Base-by-base conservation (phyloP, 441 rosid species). In the Sinapis alba region DNA sequence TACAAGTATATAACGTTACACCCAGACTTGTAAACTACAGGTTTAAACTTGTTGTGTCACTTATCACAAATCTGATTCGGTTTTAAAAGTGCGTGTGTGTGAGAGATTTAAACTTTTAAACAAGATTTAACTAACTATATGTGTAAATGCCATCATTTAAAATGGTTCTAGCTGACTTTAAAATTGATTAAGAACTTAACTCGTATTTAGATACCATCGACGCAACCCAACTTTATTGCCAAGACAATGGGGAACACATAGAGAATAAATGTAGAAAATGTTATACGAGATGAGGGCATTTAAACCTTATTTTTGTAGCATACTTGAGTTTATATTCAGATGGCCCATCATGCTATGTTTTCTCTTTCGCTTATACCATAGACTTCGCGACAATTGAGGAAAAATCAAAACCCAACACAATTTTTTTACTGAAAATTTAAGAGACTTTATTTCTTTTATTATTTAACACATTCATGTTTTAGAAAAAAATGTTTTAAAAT, bases 271-370 rank as follows among this genome's bases (percentile, higher is more conserved):
- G 7, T 62, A 69, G 57, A 63, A 75, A 70, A 70, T 56, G 71
- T 1, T 20, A 69, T 43, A 70, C 30, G 66, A 69, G 5, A 76
- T 64, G 75, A 76, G 75, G 64, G 66, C 66, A 69, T 45, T 70
- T 67, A 70, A 69, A 76, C 79, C 66, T 70, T 76, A 58, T 70
- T 70, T 30, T 70, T 76, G 76, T 70, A 64, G 67, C 80, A 71
- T 64, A 70, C 62, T 70, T 47, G 67, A 76, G 72, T 57, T 57
- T 64, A 56, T 30, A 45, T 69, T 9, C 43, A 30, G 13, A 58
- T 77, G 76, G 62, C 75, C 80, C 75, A 76, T 76, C 65, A 30
- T 76, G 62, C 54, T 57, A 43, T 32, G 67, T 62, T 71, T 77
- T 77, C 67, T 76, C 80, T 57, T 53, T 41, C 16, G 71, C 56